Conservation (phyloP, 176 grass and related monocot genomes). For the Cenchrus purpureus region DNA sequence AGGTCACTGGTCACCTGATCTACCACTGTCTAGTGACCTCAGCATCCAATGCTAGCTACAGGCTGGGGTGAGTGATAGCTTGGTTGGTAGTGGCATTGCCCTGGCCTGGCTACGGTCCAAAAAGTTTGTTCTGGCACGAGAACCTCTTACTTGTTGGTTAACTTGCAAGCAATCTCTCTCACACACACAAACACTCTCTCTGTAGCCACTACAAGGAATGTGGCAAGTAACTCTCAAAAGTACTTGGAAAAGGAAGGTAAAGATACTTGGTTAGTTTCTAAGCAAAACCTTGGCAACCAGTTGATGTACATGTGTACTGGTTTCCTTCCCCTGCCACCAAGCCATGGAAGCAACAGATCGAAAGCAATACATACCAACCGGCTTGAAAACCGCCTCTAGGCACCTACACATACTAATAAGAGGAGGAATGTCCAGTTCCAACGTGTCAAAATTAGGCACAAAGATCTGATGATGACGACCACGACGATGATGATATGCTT, state of each 20-base stretch:
- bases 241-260: not conserved
- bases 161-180: slow-evolving; percentile 31
- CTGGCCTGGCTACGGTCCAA: not conserved
- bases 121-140: not conserved
- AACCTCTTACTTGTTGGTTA: not conserved
- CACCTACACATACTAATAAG: not conserved
- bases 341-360: not conserved
- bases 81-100: not conserved
- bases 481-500: too few species aligned
- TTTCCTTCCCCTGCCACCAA: not conserved
- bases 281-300: not conserved
- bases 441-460: too few species aligned
- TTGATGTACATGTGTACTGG: not conserved
- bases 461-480: too few species aligned
- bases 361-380: not conserved
- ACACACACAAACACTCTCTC: too few species aligned
- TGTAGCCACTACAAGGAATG: slow-evolving; percentile 8
- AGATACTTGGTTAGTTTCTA: slow-evolving; percentile 32
- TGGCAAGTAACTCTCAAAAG: slow-evolving; percentile 34
- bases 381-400: not conserved
- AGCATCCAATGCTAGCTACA: slow-evolving; percentile 40
- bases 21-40: slow-evolving; percentile 21
- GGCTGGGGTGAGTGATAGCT: not conserved
- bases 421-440: too few species aligned
- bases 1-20: not conserved